Base-by-base conservation (phyloP, 1,139 yeast species). In the Meyerozyma smithsonii region DNA sequence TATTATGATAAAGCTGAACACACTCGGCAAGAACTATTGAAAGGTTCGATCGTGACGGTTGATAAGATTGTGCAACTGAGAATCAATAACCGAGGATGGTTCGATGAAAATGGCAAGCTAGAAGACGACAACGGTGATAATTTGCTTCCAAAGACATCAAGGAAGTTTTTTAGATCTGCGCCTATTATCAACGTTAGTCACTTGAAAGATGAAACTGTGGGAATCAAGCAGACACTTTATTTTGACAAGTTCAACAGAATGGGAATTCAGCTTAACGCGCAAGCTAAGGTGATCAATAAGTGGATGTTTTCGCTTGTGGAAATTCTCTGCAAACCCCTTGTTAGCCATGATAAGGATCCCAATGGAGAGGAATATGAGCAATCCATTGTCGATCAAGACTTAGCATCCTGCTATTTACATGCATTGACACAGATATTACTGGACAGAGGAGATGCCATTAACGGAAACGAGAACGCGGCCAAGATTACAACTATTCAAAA, bases 341-440 rank as follows among this genome's bases (percentile, higher is more conserved):
- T 63, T 45, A 56, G 63, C 2, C 69, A 66, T 28, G 73, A 71
- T 12, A 66, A 68, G 38, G 69, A 69, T 39, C 81, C 84, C 1
- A 79, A 79, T 44, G 95, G 94, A 15, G 86, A 79, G 40, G 97
- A 89, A 50, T 92, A 89, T 56, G 81, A 78, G 19, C 74, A 74
- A 12, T 80, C 94, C 0, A 67, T 90, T 38, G 77, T 77, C 33
- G 81, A 77, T 36, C 97, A 90, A 58, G 94, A 84, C 43, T 69
- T 72, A 43, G 82, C 82, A 0, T 80, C 80, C 35, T 72, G 79
- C 1, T 77, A 81, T 44, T 65, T 89, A 39, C 84, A 81, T 43
- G 77, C 80, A 8, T 48, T 89, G 4, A 80, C 80, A 37, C 66
- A 69, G 39, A 58, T 76, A 5, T 53, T 87, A 26, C 62, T 64